A percentile compares a stretch with the other conserved stretches of the same genome.
Conservation (phyloP, 2,329 filamentous ascomycete species). For the Drechslerella coelobrocha region DNA sequence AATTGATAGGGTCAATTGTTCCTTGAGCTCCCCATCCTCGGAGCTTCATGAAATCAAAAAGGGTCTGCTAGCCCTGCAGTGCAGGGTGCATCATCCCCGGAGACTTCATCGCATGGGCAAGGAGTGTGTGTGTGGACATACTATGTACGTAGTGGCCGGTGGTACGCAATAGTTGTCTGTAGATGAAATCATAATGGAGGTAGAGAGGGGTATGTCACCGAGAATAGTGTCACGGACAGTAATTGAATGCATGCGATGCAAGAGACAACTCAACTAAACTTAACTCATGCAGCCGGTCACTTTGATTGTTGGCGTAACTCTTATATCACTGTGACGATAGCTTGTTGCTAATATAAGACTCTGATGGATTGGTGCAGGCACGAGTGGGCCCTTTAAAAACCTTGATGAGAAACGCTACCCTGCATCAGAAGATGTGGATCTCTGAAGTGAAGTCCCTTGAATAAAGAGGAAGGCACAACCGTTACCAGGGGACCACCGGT, state of each 20-base stretch:
- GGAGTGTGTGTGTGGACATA: too few species aligned
- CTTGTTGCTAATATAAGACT: slow-evolving; percentile 3
- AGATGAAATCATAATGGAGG: slow-evolving; percentile 50
- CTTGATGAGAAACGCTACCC: slow-evolving; percentile 35
- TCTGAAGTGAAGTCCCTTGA: slow-evolving; percentile 14
- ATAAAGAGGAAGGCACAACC: neutral
- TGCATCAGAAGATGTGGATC: slow-evolving; percentile 31
- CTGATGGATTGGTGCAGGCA: neutral
- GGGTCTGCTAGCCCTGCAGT: too few species aligned
- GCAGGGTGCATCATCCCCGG: too few species aligned
- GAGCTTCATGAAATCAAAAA: too few species aligned
- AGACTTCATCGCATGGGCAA: too few species aligned
- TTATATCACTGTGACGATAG: slow-evolving; percentile 50
- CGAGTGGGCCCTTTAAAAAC: neutral
- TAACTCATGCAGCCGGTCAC: neutral
- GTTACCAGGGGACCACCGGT: neutral
- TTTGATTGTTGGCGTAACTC: slow-evolving; percentile 11
- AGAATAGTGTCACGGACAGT: neutral
- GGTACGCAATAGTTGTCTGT: too few species aligned
- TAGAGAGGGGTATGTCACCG: neutral
- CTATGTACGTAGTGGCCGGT: too few species aligned
- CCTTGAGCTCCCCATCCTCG: too few species aligned
- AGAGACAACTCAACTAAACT: neutral
- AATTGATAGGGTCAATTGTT: neutral
- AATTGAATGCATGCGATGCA: neutral